Base-by-base conservation (phyloP, 1,139 yeast genomes). In the Lizanozyma gosingica region DNA sequence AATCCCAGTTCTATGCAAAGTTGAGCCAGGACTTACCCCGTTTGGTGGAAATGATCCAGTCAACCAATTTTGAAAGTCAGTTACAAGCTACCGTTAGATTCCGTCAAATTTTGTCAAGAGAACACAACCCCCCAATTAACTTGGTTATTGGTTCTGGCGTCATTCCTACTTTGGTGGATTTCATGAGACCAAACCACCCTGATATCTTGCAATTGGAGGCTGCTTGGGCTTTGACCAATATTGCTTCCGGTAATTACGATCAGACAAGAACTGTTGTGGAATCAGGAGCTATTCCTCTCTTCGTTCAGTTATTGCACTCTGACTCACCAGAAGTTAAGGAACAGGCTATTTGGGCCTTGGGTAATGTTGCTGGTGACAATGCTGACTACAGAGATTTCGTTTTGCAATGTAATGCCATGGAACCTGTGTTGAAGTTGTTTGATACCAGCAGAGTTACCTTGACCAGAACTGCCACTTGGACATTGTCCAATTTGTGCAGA, bases 301-400 rank as follows among this genome's bases (percentile, higher is more conserved):
- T 92, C 64, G 96, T 92, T 38, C 76, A 82, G 50, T 73, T 94
- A 51, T 73, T 94, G 52, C 74, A 77, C 52, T 83, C 95, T 4
- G 80, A 78, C 46, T 86, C 94, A 39, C 70, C 81, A 42, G 98
- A 94, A 58, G 97, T 94, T 44, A 86, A 87, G 63, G 98, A 92
- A 60, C 98, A 92, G 67, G 97, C 97, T 16, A 92, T 92, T 52
- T 92, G 98, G 98, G 98, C 98, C 34, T 71, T 92, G 53, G 98
- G 98, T 63, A 94, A 92, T 61, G 96, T 92, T 60, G 97, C 98
- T 27, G 98, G 98, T 63, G 98, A 92, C 61, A 85, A 95, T 16
- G 76, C 96, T 15, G 73, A 73, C 41, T 87, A 82, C 70, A 79
- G 98, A 66, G 97, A 92, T 64, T 81, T 74, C 52, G 98, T 92